Base-by-base conservation (phyloP, 495 filamentous ascomycete species). In the Trichoderma virens region DNA sequence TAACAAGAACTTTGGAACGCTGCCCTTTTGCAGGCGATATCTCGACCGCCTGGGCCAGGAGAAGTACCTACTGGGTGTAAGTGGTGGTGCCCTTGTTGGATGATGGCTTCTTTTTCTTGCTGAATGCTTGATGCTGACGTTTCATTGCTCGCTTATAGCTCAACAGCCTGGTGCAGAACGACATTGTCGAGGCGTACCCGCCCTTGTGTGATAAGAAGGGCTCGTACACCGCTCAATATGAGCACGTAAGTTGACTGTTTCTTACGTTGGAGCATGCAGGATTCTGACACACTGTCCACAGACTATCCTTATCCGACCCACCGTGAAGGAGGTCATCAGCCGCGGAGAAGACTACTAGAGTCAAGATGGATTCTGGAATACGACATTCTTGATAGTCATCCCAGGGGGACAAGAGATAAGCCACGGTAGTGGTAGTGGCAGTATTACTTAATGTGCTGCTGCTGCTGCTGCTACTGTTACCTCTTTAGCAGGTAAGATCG, bases 131-230 rank as follows among this genome's bases (percentile, higher is more conserved):
- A 7, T 11, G 51, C 51, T 56, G 51, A 56, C 51, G 20, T 28
- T 0, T 56, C 23, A 1, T 65, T 76, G 64, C n/a, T 25, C 25
- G 61, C n/a, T n/a, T 66, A 9, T 68, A 92, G 89, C 77, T 97
- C 78, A 96, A 96, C 76, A 94, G 92, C 72, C 82, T 97, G 61
- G 91, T 96, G 20, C 79, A 83, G 9, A 85, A 82, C 61, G 92
- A 91, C 14, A 91, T 97, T 69, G 90, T 97, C 27, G 90, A 96
- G 74, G 85, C 88, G 45, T 97, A 97, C 71, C 91, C 92, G 2
- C 93, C 93, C 25, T 80, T 97, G 56, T 86, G 87, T 65, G 93
- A 97, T 80, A 86, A 91, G 77, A 96, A 96, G 85, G 93, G 93
- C 63, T 93, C 90, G 25, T 97, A 94, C 73, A 96, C 92, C 23